Conservation (phyloP, 108 stramenopile genomes). For the Stephanodiscus triporus region DNA sequence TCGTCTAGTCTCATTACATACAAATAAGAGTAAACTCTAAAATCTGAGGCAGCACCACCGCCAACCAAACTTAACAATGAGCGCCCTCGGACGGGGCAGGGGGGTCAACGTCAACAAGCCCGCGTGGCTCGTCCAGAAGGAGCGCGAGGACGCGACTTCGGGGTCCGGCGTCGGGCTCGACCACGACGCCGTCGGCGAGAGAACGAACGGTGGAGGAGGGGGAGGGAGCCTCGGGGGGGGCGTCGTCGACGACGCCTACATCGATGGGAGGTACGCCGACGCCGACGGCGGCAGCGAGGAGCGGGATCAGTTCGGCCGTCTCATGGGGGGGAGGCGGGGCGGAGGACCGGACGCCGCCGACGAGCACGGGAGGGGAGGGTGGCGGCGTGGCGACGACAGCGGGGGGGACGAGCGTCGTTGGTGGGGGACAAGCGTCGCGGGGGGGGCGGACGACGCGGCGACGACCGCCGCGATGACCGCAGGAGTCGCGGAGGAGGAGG, state of each 20-base stretch:
- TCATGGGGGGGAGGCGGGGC: conserved; percentile 6
- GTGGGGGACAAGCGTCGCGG: no score
- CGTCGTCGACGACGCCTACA: not conserved
- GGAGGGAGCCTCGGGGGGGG: conserved; percentile 3
- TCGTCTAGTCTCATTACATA: no score
- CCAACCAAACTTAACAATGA: no score
- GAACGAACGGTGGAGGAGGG: no score
- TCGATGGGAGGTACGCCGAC: not conserved
- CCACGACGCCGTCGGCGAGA: conserved; percentile 1
- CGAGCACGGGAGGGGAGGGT: conserved; percentile 13
- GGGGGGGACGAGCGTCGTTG: no score
- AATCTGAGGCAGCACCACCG: no score
- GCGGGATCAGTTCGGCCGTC: conserved; percentile 14
- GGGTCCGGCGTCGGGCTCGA: conserved; percentile 10
- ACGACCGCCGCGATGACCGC: conserved; percentile 9
- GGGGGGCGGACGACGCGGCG: conserved; percentile 15
- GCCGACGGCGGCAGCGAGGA: not conserved
- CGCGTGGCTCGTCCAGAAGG: conserved; percentile 43
- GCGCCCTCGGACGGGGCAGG: conserved; percentile 19
- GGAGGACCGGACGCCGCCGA: no score
- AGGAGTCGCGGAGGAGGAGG: not conserved
- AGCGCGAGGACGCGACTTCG: conserved; percentile 24
- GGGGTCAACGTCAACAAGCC: conserved; percentile 55
- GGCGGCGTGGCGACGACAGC: conserved; percentile 7
- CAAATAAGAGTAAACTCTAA: no score